Conservation (phyloP, 768 basidiomycete species). For the Rhodotorula babjevae region DNA sequence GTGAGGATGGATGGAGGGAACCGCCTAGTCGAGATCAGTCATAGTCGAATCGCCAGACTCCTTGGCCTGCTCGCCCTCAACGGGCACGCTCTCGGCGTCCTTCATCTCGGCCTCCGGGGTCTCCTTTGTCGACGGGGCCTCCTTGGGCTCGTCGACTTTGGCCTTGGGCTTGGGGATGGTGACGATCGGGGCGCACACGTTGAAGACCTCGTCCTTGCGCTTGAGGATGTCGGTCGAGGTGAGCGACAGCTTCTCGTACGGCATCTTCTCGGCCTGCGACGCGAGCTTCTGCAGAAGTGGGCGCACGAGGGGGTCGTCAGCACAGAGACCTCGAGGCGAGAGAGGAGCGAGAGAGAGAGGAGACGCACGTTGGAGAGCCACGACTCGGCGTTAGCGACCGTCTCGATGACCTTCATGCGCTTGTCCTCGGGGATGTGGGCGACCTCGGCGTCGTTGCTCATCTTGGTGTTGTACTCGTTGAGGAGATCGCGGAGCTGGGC, state of each 20-base stretch:
- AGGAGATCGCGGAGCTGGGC: constrained; percentile 77
- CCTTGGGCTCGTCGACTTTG: constrained; percentile 43
- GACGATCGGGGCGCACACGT: constrained; percentile 82
- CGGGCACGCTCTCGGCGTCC: constrained; percentile 39
- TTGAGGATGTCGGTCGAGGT: constrained; percentile 75
- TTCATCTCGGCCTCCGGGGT: constrained; percentile 40
- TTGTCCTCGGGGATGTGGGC: constrained; percentile 83
- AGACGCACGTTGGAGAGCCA: constrained; percentile 75
- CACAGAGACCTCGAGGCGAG: not conserved
- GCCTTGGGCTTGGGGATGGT: constrained; percentile 89
- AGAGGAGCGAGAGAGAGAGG: not conserved
- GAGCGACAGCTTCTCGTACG: constrained; percentile 81
- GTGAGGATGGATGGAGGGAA: too few relatives aligned
- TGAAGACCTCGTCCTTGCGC: constrained; percentile 83
- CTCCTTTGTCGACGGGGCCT: constrained; percentile 8
- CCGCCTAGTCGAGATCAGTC: not conserved
- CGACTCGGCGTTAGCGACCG: constrained; percentile 79
- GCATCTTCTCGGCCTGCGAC: constrained; percentile 78
- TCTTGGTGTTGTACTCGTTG: constrained; percentile 77
- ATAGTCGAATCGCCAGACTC: not conserved
- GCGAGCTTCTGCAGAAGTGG: constrained; percentile 55
- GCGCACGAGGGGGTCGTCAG: not conserved
- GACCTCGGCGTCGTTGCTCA: constrained; percentile 69
- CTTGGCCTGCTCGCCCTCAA: not conserved
- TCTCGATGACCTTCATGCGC: constrained; percentile 78